A percentile compares a stretch with the other conserved stretches of the same genome.
phyloP scores from a whole-genome alignment of 306 rosid species.

The Cucurbita pepo region DNA sequence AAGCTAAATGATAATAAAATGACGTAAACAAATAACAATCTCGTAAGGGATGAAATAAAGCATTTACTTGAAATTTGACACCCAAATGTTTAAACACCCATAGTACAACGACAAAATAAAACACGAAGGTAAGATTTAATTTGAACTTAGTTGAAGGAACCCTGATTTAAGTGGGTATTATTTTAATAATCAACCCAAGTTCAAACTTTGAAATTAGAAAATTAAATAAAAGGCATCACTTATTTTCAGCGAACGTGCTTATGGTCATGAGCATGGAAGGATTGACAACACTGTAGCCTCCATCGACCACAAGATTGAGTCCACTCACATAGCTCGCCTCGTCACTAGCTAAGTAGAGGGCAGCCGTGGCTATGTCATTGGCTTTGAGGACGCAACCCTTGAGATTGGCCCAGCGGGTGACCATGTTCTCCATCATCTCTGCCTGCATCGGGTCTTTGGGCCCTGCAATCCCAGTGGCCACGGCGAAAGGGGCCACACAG shows the following conservation, averaged over 20 bases:
- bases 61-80: too few species aligned
- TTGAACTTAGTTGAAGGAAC: too few species aligned
- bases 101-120: too few species aligned
- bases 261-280: neutral
- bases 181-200: too few species aligned
- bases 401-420: neutral
- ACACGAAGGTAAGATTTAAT: too few species aligned
- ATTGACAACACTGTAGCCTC: slow-evolving; percentile 14
- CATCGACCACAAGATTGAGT: slow-evolving; percentile 11
- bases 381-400: slow-evolving; percentile 4
- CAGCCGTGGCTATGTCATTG: slow-evolving; percentile 3
- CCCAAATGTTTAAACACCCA: too few species aligned
- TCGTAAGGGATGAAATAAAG: too few species aligned
- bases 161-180: too few species aligned
- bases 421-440: neutral
- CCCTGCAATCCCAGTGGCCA: neutral
- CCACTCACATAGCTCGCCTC: slow-evolving; percentile 15
- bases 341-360: slow-evolving; percentile 12
- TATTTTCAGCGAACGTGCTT: neutral
- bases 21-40: too few species aligned
- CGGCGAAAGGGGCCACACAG: slow-evolving; percentile 13
- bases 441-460: neutral
- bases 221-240: too few species aligned
- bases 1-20: too few species aligned
- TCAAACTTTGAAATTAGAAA: too few species aligned